phyloP scores from a whole-genome alignment of 2,329 filamentous ascomycete genomes.

The Cladosporium sp. region DNA sequence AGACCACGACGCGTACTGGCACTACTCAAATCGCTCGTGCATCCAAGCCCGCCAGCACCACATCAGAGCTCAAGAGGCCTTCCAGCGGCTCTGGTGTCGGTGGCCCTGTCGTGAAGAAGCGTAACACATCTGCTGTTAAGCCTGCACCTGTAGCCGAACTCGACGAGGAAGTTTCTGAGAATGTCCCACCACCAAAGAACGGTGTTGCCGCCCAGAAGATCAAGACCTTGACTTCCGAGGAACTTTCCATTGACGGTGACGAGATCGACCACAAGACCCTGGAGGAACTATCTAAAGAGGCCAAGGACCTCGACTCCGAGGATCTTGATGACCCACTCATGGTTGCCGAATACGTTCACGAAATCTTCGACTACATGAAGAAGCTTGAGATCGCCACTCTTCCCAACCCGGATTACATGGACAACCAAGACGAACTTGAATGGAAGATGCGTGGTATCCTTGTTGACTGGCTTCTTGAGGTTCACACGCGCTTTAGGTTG shows the following conservation, averaged over 20 bases:
- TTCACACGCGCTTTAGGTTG: conserved; percentile 93
- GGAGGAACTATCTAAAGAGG: conserved; percentile 37
- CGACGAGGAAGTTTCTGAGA: conserved; percentile 52
- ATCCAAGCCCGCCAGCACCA: conserved; percentile 66
- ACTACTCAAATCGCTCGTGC: conserved; percentile 54
- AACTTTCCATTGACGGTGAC: conserved; percentile 27
- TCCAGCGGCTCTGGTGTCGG: conserved; percentile 68
- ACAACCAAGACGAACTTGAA: conserved; percentile 87
- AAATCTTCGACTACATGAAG: conserved; percentile 94
- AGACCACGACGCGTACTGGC: conserved; percentile 49
- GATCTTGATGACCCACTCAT: conserved; percentile 92
- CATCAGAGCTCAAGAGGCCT: conserved; percentile 63
- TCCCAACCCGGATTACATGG: conserved; percentile 92
- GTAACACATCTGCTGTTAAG: conserved; percentile 52
- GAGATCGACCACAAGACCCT: conserved; percentile 34
- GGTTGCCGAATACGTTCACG: conserved; percentile 94
- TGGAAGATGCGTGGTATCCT: conserved; percentile 99
- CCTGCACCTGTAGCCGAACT: conserved; percentile 40
- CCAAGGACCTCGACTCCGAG: conserved; percentile 73
- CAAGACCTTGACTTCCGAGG: conserved; percentile 30
- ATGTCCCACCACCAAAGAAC: conserved; percentile 63
- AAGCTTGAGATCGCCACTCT: conserved; percentile 76
- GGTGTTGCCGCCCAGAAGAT: conserved; percentile 41
- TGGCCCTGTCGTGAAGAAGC: conserved; percentile 64
- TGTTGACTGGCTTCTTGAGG: conserved; percentile 96